Conservation (phyloP, 306 rosid species). For the Cucurbita maxima region DNA sequence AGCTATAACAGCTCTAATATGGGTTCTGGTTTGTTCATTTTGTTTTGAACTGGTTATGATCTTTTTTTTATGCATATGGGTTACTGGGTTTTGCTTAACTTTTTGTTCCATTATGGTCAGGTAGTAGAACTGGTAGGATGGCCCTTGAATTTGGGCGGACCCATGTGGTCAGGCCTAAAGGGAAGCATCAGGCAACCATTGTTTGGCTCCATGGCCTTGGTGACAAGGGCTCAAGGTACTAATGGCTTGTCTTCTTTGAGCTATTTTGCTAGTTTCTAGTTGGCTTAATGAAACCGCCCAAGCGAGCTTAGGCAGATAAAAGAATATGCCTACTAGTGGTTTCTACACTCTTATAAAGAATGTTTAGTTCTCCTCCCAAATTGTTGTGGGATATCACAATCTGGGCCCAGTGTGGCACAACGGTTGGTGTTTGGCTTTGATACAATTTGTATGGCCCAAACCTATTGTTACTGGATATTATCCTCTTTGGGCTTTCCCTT, state of each 20-base stretch:
- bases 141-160: constrained; percentile 82
- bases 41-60: not conserved
- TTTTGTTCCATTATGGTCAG: constrained; percentile 36
- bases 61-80: constrained; percentile 12
- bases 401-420: too few relatives aligned
- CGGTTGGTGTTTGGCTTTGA: too few relatives aligned
- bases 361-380: too few relatives aligned
- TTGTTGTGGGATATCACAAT: too few relatives aligned
- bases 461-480: too few relatives aligned
- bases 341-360: too few relatives aligned
- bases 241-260: not conserved
- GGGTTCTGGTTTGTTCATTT: constrained; percentile 43
- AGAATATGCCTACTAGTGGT: too few relatives aligned
- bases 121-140: constrained; percentile 50
- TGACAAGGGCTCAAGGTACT: constrained; percentile 81
- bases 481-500: too few relatives aligned
- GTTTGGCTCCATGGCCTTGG: constrained; percentile 94
- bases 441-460: too few relatives aligned
- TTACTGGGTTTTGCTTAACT: constrained; percentile 19
- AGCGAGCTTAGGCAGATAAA: too few relatives aligned
- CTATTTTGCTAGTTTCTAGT: not conserved
- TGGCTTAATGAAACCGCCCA: not conserved
- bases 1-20: constrained; percentile 40
- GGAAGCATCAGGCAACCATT: constrained; percentile 76
- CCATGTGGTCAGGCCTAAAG: constrained; percentile 83